These are phyloP conservation scores for Ophiostoma piceae DNA, from an alignment of 2,329 filamentous ascomycete genomes.

Conservation along the genomic window DNA sequence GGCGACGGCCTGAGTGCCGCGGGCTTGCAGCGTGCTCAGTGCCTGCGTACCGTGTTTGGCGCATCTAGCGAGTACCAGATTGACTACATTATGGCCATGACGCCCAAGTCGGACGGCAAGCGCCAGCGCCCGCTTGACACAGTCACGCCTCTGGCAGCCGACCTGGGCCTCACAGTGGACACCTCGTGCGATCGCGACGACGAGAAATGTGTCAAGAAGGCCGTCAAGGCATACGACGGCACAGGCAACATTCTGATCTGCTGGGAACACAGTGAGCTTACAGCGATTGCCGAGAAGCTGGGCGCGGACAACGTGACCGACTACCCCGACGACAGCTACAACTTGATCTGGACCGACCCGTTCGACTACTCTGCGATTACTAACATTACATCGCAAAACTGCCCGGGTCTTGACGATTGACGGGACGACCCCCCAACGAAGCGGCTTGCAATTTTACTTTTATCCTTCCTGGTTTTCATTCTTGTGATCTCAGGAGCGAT, in stretches of 20 bases:
- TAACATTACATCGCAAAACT: conserved; percentile 45
- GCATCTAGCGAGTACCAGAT: conserved; percentile 49
- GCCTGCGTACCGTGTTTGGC: conserved; percentile 54
- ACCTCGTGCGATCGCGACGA: conserved; percentile 53
- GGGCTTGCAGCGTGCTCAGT: conserved; percentile 54
- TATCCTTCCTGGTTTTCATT: not conserved
- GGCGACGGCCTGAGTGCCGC: conserved; percentile 46
- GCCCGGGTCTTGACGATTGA: conserved; percentile 46
- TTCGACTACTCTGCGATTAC: conserved; percentile 45
- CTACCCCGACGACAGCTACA: conserved; percentile 48
- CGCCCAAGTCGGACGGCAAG: conserved; percentile 48
- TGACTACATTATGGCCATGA: conserved; percentile 53
- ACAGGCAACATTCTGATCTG: conserved; percentile 55
- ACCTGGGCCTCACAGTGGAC: conserved; percentile 52
- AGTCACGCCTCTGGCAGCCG: conserved; percentile 50
- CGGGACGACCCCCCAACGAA: not conserved
- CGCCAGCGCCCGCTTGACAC: conserved; percentile 52
- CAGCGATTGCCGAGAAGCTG: conserved; percentile 47
- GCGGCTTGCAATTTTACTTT: not conserved
- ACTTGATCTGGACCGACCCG: conserved; percentile 55
- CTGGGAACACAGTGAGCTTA: conserved; percentile 44
- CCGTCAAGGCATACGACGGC: conserved; percentile 44
- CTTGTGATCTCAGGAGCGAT: not conserved
- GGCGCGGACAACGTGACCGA: conserved; percentile 45
- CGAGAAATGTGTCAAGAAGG: conserved; percentile 47